Base-by-base conservation (phyloP, 495 filamentous ascomycete genomes). In the Hypoxylon intermedium region DNA sequence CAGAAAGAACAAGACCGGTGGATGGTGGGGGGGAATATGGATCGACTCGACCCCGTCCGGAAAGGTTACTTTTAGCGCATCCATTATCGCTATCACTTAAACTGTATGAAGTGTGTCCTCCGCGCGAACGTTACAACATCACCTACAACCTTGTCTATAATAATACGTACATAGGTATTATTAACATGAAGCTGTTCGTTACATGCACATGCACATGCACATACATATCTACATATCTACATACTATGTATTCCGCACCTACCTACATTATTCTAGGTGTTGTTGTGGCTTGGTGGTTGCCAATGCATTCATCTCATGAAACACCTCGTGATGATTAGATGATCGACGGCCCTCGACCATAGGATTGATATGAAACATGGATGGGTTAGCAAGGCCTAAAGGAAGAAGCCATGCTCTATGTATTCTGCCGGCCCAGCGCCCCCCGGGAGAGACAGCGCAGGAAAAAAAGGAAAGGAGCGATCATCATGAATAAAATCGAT, bases 241-340 rank as follows among this genome's bases (percentile, higher is more conserved):
- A 24, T 44, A 28, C 24, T 26, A 23, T 9, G 20, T 43, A 19
- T 6, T 23, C 12, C 3, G 40, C 18, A 28, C 19, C 20, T 2
- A 13, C 11, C 5, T 20, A 44, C 11, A 19, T 18, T 6, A 13
- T 13, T 9, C 5, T 2, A 43, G 19, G 40, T 20, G 21, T 7
- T 20, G 21, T 7, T 43, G 31, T 34, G 31, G 31, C 31, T 34
- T 34, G 12, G 26, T 33, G 30, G 33, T 5, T 18, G 38, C 31
- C 33, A 54, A 40, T 51, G 49, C 50, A 59, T 60, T 34, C 59
- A 53, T 53, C 48, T 40, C 46, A 52, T 65, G 56, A 65, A 65
- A 65, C 56, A 60, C 33, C 33, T 60, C 50, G 50, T 59, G 61
- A 55, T 42, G 51, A 65, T 65, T 45, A 23, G 61, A 55, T 42